Base-by-base conservation (phyloP, 345 rosid genomes). In the Salix caprea region DNA sequence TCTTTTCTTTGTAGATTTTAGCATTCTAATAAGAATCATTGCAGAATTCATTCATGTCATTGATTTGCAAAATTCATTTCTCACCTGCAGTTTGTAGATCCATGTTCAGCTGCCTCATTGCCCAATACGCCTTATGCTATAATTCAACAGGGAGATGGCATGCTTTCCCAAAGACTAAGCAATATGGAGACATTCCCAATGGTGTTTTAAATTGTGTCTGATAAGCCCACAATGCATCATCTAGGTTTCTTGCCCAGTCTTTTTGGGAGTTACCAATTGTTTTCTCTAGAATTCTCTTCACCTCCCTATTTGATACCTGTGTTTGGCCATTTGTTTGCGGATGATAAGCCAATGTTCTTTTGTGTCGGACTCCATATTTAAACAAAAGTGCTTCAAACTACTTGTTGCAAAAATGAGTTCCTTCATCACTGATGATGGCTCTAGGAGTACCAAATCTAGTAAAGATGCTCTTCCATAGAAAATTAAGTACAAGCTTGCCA, bases 141-240 rank as follows among this genome's bases (percentile, higher is more conserved):
- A 37, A 37, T 37, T 37, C 10, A 37, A 37, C 2, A 37, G 0
- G 40, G 2, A 37, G 40, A 37, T 7, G 40, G 2, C 2, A 37
- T 37, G 2, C 10, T 37, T 37, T 37, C 10, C 40, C 10, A 37
- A 37, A 37, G 2, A 37, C 40, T 37, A 37, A 7, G 7, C 2
- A 0, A 37, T 37, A 37, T 1, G 2, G 10, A 37, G 10, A 37
- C 40, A 37, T 37, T 37, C 2, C 10, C 2, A 37, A 7, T 37
- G 40, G 10, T 37, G 10, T 37, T 37, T 37, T 37, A 0, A 37
- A 37, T 37, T 0, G 0, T 37, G 10, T 37, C 10, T 0, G 0
- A 37, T 37, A 37, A 1, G 9, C 40, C 40, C 10, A 37, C 2
- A 37, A 37, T 37, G 40, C 40, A 37, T 37, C 40, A 37, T 37